A percentile compares a stretch with the other conserved stretches of the same genome.
phyloP scores from a whole-genome alignment of 805 yeast genomes.

The Kurtzmaniella fragi region DNA sequence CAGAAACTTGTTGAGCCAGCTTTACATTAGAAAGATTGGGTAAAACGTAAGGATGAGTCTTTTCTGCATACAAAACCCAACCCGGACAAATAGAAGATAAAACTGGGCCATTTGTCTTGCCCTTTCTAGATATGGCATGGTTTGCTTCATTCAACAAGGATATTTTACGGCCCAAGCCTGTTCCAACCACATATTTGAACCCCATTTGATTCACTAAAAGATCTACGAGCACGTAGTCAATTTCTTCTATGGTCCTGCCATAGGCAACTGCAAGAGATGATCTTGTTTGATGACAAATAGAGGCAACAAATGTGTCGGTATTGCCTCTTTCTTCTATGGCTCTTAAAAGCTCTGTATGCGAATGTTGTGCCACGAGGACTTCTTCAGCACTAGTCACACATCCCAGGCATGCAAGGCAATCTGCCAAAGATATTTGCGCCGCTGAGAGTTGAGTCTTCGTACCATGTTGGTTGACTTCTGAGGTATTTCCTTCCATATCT shows the following conservation, averaged over 20 bases:
- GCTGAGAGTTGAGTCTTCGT: conserved; percentile 50
- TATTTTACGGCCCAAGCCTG: conserved; percentile 73
- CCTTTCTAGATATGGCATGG: conserved; percentile 28
- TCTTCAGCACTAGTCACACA: conserved; percentile 98
- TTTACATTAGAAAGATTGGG: conserved; percentile 68
- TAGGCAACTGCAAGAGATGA: conserved; percentile 74
- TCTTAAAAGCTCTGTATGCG: conserved; percentile 70
- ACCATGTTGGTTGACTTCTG: conserved; percentile 65
- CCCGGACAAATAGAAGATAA: conserved; percentile 88
- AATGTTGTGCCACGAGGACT: conserved; percentile 83
- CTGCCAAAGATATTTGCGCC: conserved; percentile 86
- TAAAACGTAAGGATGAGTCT: conserved; percentile 83
- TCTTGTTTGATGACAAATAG: conserved; percentile 82
- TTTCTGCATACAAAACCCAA: conserved; percentile 92
- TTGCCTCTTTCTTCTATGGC: conserved; percentile 38
- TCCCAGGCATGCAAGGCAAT: conserved; percentile 95
- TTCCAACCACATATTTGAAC: conserved; percentile 73
- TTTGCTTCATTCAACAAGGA: conserved; percentile 44
- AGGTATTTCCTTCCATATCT: conserved; percentile 52
- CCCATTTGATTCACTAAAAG: conserved; percentile 59
- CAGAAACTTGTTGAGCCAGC: conserved; percentile 93
- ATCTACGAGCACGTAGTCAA: conserved; percentile 58
- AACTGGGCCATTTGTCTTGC: conserved; percentile 37
- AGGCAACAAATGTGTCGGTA: conserved; percentile 53
- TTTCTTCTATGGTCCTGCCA: conserved; percentile 43